Base-by-base conservation (phyloP, 208 protist genomes). In the Trypanosoma brucei region DNA sequence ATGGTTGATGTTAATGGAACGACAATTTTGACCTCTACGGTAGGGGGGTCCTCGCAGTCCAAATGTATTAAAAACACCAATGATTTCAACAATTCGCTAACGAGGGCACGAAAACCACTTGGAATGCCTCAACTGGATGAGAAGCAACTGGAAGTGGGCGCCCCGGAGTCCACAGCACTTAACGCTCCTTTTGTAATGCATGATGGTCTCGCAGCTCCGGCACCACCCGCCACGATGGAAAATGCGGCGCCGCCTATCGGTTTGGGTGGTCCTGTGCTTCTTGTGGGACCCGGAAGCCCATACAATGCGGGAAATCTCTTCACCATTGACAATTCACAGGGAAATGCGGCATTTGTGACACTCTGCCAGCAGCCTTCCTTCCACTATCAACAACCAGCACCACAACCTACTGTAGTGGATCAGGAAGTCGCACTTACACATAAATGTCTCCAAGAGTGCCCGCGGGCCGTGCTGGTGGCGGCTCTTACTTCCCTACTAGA, bases 401-500 rank as follows among this genome's bases (percentile, higher is more conserved):
- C 48, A 68, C 78, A 51, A 70, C 83, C 68, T 57, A 82, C 46
- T 2, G 1, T 54, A 5, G 3, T 59, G 14, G 81, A 94, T 53
- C 81, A 90, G 42, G 81, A 84, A 6, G 83, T 87, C 59, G 51
- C 77, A 34, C 63, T 79, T 14, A 87, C 83, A 0, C 75, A 81
- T 30, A 73, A 59, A 22, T 56, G 76, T 11, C 70, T 94, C 1
- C 84, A 85, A 65, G 73, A 88, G 62, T 84, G 75, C 57, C 78
- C 79, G 8, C 82, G 68, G 36, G 61, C 68, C 11, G 76, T 83
- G 4, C 65, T 94, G 46, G 63, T 91, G 8, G 73, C 75, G 9
- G 69, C 91, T 3, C 63, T 94, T 11, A 73, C 75, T 45, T 88
- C 84, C 0, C 68, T 94, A 0, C 42, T 94, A 53, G 85, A 92